phyloP scores from a whole-genome alignment of 257 asterid species.

The Coffea eugenioides region DNA sequence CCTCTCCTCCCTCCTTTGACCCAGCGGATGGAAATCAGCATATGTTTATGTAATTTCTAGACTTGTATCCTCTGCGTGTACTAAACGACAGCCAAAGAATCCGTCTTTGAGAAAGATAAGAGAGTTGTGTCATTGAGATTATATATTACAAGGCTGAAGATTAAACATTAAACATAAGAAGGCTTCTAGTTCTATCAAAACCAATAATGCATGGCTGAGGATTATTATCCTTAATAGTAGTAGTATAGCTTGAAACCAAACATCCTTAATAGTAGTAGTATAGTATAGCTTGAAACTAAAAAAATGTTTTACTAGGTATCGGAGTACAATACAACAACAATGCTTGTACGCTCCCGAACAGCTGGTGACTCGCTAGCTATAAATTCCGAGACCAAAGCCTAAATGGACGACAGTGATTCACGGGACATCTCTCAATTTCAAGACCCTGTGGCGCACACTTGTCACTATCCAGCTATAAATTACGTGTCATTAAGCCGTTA shows the following conservation, averaged over 20 bases:
- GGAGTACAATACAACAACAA: too few relatives aligned
- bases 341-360: neutral
- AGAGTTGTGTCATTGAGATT: neutral
- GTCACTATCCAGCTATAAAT: neutral
- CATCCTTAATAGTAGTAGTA: too few relatives aligned
- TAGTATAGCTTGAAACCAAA: too few relatives aligned
- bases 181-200: too few relatives aligned
- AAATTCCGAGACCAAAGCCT: too few relatives aligned
- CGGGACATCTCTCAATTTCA: neutral
- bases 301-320: too few relatives aligned
- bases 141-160: neutral
- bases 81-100: neutral
- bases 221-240: neutral
- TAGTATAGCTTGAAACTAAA: too few relatives aligned
- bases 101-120: neutral
- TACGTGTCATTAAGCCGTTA: neutral
- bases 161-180: neutral
- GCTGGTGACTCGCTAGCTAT: neutral
- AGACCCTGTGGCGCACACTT: neutral
- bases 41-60: neutral
- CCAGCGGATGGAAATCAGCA: neutral
- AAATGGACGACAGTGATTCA: too few relatives aligned
- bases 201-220: neutral
- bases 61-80: neutral
- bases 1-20: neutral